Conservation (phyloP, 805 yeast genomes). For the Wickerhamomyces rabaulensis region DNA sequence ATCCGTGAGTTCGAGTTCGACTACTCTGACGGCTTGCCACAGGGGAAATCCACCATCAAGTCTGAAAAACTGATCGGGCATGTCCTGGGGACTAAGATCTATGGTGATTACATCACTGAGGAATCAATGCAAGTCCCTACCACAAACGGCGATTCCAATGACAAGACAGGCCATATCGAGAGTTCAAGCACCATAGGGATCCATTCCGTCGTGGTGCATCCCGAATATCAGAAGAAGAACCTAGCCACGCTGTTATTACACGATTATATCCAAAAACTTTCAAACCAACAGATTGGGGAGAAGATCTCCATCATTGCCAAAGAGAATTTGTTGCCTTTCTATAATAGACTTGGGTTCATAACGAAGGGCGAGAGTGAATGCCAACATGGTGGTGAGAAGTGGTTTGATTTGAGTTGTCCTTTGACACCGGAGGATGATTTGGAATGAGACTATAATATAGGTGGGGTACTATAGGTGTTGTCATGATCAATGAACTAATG, state of each 20-base stretch:
- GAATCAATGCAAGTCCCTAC: slow-evolving; percentile 58
- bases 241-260: slow-evolving; percentile 78
- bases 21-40: slow-evolving; percentile 23
- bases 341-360: slow-evolving; percentile 75
- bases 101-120: slow-evolving; percentile 44
- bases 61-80: slow-evolving; percentile 74
- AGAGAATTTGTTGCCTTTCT: slow-evolving; percentile 63
- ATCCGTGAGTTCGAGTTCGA: slow-evolving; percentile 53
- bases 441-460: neutral
- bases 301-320: slow-evolving; percentile 72
- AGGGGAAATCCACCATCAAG: slow-evolving; percentile 32
- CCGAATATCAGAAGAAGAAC: slow-evolving; percentile 74
- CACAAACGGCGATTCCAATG: slow-evolving; percentile 14
- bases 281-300: slow-evolving; percentile 82
- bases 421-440: slow-evolving; percentile 38
- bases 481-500: neutral
- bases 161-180: slow-evolving; percentile 62
- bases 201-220: slow-evolving; percentile 75
- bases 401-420: slow-evolving; percentile 51
- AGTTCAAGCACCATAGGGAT: slow-evolving; percentile 69
- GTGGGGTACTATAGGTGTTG: neutral
- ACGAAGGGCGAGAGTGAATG: slow-evolving; percentile 62
- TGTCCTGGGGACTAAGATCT: slow-evolving; percentile 70
- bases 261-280: slow-evolving; percentile 86
- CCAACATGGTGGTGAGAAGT: slow-evolving; percentile 49